Percentiles rank a stretch among this genome's conserved stretches.
These are phyloP conservation scores for Beauveria rudraprayagi DNA, from an alignment of 2,329 filamentous ascomycete species.

Conservation along the genomic window DNA sequence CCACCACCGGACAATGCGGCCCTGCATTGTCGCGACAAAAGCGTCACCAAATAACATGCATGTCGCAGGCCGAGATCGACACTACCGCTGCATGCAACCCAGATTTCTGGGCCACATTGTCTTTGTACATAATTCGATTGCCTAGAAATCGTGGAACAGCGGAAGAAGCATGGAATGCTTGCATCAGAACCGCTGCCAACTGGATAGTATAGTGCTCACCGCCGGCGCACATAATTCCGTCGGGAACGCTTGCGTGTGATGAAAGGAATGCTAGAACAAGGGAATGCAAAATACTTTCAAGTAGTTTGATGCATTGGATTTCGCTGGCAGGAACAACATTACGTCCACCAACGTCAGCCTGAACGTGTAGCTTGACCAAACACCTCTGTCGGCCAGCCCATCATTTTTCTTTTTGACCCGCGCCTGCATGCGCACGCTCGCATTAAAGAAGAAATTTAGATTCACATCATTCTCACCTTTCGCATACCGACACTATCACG, in stretches of 20 bases:
- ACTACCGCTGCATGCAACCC: constrained; percentile 4
- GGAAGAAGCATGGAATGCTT: neutral
- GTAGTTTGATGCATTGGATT: too few species aligned
- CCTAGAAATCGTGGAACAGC: neutral
- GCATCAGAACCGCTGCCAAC: neutral
- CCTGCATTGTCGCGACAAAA: neutral
- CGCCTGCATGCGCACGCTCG: neutral
- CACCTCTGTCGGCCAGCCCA: neutral
- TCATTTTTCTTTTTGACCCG: neutral
- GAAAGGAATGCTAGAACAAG: too few species aligned
- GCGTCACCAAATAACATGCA: constrained; percentile 1
- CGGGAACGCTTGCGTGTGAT: too few species aligned
- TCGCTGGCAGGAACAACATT: too few species aligned
- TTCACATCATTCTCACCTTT: neutral
- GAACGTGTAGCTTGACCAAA: neutral
- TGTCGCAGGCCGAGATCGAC: constrained; percentile 1
- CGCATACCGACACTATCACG: constrained; percentile 3
- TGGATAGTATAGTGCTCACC: neutral
- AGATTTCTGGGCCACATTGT: neutral
- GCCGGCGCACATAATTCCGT: too few species aligned
- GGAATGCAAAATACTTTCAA: too few species aligned
- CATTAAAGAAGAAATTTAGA: neutral
- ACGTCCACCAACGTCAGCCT: too few species aligned
- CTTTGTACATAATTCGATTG: neutral
- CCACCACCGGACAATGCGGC: neutral